Evolutionary conservation across 371 early-diverging fungal genomes (phyloP).

Genomic region (Mortierella polycephala): DNA sequence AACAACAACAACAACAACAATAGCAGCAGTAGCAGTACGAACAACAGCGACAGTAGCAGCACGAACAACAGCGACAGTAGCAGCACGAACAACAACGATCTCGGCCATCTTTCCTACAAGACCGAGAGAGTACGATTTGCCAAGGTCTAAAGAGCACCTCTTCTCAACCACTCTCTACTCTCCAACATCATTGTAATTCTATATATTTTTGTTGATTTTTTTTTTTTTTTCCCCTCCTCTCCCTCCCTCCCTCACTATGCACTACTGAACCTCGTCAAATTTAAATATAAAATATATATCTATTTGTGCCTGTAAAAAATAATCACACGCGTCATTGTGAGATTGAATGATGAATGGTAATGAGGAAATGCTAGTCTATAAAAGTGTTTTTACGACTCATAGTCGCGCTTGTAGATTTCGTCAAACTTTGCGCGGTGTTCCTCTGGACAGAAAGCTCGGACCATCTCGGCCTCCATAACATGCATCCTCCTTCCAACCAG

Average conservation of each 20-base stretch:
- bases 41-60: too few species aligned
- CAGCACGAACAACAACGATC: background rate
- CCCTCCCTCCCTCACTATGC: background rate
- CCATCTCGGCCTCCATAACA: conserved; percentile 92
- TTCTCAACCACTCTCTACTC: too few species aligned
- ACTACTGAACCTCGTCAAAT: background rate
- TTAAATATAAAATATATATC: background rate
- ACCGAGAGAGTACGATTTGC: background rate
- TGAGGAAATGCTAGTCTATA: background rate
- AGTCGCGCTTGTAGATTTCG: conserved; percentile 72
- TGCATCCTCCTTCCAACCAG: conserved; percentile 92
- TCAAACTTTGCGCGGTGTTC: conserved; percentile 70
- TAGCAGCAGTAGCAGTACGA: background rate
- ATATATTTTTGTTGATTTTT: background rate
- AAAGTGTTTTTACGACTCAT: conserved; percentile 33
- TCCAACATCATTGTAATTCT: too few species aligned
- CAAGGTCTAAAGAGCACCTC: conserved; percentile 2
- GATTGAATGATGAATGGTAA: background rate
- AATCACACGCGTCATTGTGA: background rate
- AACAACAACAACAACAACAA: background rate
- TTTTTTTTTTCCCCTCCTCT: conserved; percentile 5
- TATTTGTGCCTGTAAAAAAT: too few species aligned
- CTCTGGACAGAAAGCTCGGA: conserved; percentile 64
- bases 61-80: background rate
- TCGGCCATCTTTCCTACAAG: conserved; percentile 1